Evolutionary conservation across 1,284 basidiomycete species (phyloP).

Genomic region (Cutaneotrichosporon sp.): DNA sequence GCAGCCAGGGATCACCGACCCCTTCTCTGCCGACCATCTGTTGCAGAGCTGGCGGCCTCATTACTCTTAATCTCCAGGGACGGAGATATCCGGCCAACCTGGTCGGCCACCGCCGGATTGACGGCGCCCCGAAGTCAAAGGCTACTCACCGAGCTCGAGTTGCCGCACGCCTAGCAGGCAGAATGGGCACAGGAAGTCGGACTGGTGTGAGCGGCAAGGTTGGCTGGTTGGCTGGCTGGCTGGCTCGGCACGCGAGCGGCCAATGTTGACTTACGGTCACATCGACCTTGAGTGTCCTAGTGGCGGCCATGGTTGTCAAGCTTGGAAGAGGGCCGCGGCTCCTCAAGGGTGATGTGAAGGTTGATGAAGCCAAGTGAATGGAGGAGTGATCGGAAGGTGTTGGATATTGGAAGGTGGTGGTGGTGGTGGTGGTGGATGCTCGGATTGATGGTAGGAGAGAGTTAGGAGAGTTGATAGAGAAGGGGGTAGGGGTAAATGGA

Average conservation of each 20-base stretch:
- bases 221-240: not conserved
- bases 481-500: not conserved
- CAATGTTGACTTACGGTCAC: slow-evolving; percentile 31
- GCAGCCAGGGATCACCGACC: too few relatives aligned
- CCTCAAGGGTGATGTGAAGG: not conserved
- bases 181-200: slow-evolving; percentile 47
- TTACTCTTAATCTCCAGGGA: too few relatives aligned
- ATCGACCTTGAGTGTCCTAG: slow-evolving; percentile 30
- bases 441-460: not conserved
- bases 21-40: too few relatives aligned
- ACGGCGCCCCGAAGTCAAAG: not conserved
- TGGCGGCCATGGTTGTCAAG: slow-evolving; percentile 4
- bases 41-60: too few relatives aligned
- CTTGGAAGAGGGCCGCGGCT: slow-evolving; percentile 3
- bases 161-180: slow-evolving; percentile 46
- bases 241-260: not conserved
- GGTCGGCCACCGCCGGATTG: not conserved
- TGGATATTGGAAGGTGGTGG: not conserved
- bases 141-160: slow-evolving; percentile 32
- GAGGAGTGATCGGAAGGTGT: not conserved
- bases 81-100: not conserved
- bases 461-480: too few relatives aligned
- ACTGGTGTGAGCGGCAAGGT: slow-evolving; percentile 27
- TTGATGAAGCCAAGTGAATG: not conserved
- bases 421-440: not conserved